Evolutionary conservation across 257 asterid genomes (phyloP), one percentile per base, ranked within the genome.

Genomic region (Nemophila menziesii): DNA sequence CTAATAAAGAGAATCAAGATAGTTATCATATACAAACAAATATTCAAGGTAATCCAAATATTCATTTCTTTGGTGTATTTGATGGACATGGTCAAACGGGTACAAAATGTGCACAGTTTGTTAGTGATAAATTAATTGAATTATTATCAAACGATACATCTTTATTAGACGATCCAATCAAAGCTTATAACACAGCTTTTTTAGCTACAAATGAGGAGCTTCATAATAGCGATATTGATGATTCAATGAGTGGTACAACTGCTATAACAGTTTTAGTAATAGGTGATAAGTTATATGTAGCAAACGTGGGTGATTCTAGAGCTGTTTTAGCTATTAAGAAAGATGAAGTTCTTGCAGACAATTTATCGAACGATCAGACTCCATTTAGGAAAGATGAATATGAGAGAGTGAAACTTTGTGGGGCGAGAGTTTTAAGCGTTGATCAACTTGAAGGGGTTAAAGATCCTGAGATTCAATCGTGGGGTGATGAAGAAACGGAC

Each of bases 171-270:
- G 93, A 87, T 60, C 97, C 97, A 2, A 68, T 80, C 20, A 73
- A 65, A 74, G 92, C 93, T 49, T 87, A 72, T 48, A 75, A 73
- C 24, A 33, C 77, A 16, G 95, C 97, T 1, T 87, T 78, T 41
- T 46, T 64, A 46, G 63, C 79, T 11, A 65, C 92, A 8, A 87
- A 87, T 61, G 79, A 74, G 18, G 97, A 87, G 57, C 97, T 87
- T 39, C 95, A 77, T 22, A 44, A 44, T 29, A 78, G 79, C 51
- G 77, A 62, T 8, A 68, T 87, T 52, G 97, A 87, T 58, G 97
- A 87, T 68, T 65, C 95, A 23, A 83, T 87, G 97, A 83, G 95
- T 71, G 97, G 97, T 24, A 87, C 97, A 2, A 87, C 97, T 0
- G 97, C 95, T 39, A 78, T 87, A 22, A 80, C 97, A 8, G 86